Conservation (phyloP, 2,329 filamentous ascomycete genomes). For the Exophiala xenobiotica region DNA sequence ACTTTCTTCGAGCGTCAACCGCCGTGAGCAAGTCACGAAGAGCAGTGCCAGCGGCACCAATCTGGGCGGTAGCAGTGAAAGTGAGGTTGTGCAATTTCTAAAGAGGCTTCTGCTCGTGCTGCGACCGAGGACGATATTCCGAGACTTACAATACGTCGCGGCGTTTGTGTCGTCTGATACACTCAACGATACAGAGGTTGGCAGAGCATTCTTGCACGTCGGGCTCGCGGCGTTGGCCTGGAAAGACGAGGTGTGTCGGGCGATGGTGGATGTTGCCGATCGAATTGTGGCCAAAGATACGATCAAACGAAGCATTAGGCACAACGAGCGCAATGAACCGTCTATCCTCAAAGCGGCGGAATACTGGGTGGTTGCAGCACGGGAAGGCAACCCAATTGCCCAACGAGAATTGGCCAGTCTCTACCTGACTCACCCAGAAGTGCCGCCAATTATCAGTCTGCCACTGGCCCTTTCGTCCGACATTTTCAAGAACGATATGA, state of each 20-base stretch:
- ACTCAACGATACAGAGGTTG: constrained; percentile 57
- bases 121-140: constrained; percentile 76
- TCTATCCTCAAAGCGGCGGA: constrained; percentile 76
- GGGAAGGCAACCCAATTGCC: constrained; percentile 83
- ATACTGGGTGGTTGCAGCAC: constrained; percentile 91
- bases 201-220: constrained; percentile 86
- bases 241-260: constrained; percentile 82
- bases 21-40: constrained; percentile 6
- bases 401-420: constrained; percentile 92
- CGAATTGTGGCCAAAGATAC: constrained; percentile 62
- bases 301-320: constrained; percentile 33
- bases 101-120: constrained; percentile 67
- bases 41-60: constrained; percentile 22
- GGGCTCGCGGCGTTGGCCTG: constrained; percentile 83
- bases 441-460: constrained; percentile 74
- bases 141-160: constrained; percentile 72
- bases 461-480: constrained; percentile 82
- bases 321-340: constrained; percentile 54
- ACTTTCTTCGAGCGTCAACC: constrained; percentile 11
- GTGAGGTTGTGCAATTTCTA: constrained; percentile 56
- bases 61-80: constrained; percentile 10
- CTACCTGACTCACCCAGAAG: constrained; percentile 87
- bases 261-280: constrained; percentile 75
- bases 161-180: constrained; percentile 59
- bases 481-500: constrained; percentile 85